Percentiles rank a stretch among this genome's conserved stretches.
phyloP scores from a whole-genome alignment of 2,329 filamentous ascomycete genomes.

The Teratosphaeria zuluensis region DNA sequence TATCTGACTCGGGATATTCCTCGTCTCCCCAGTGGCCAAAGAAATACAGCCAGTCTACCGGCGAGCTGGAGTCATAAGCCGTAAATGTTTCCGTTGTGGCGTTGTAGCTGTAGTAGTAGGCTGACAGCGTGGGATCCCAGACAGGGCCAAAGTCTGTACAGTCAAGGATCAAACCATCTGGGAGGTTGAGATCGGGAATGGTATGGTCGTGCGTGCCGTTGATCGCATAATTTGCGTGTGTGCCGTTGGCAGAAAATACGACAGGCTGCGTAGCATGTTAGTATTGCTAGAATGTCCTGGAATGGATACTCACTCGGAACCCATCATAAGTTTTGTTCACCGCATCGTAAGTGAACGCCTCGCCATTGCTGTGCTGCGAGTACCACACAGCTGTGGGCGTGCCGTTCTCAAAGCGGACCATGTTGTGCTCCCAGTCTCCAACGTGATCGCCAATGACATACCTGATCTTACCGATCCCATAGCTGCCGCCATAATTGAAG shows the following conservation, averaged over 20 bases:
- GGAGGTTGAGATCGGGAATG: conserved; percentile 40
- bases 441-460: conserved; percentile 45
- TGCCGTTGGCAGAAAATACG: conserved; percentile 50
- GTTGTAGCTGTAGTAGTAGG: conserved; percentile 49
- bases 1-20: conserved; percentile 44
- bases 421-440: conserved; percentile 54
- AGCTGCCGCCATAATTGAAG: conserved; percentile 43
- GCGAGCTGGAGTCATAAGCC: conserved; percentile 37
- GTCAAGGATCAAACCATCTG: conserved; percentile 20
- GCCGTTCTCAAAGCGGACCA: conserved; percentile 54
- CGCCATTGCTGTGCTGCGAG: conserved; percentile 52
- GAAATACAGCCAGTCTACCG: conserved; percentile 48
- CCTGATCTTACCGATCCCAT: conserved; percentile 6
- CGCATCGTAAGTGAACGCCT: conserved; percentile 51
- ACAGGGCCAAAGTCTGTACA: conserved; percentile 44
- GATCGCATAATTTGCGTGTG: conserved; percentile 56
- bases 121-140: conserved; percentile 51
- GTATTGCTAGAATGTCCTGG: neutral
- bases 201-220: conserved; percentile 52
- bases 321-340: conserved; percentile 42
- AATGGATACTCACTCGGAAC: conserved; percentile 25
- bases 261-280: conserved; percentile 33
- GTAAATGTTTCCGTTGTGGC: conserved; percentile 32
- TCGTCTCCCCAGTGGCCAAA: conserved; percentile 54
- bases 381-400: conserved; percentile 50